phyloP scores from a whole-genome alignment of 208 protist genomes.

The Trypanosoma avium region DNA sequence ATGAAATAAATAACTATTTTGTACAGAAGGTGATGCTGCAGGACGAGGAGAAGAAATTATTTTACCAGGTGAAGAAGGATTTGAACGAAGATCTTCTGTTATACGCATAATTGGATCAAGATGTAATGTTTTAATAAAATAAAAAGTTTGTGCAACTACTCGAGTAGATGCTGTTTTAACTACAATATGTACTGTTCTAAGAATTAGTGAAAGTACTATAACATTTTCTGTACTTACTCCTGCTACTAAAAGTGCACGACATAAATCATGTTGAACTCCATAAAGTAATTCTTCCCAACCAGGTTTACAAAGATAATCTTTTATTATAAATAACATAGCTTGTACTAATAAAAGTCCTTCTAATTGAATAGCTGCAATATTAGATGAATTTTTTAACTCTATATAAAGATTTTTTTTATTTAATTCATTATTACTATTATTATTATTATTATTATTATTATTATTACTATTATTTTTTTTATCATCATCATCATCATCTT shows the following conservation, averaged over 20 bases:
- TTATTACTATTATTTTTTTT: too few relatives aligned
- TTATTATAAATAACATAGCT: conserved; percentile 51
- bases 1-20: conserved; percentile 2
- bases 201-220: conserved; percentile 81
- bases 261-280: conserved; percentile 68
- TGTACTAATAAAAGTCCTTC: conserved; percentile 76
- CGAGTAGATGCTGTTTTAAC: conserved; percentile 39
- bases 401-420: neutral
- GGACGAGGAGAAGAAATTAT: neutral
- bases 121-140: conserved; percentile 82
- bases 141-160: conserved; percentile 79
- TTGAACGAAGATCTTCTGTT: conserved; percentile 33
- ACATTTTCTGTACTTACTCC: conserved; percentile 59
- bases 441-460: conserved; percentile 20
- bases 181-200: conserved; percentile 78
- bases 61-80: neutral
- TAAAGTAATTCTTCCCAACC: conserved; percentile 34
- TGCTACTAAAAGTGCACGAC: conserved; percentile 70
- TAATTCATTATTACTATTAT: neutral
- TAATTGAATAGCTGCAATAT: conserved; percentile 54
- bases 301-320: conserved; percentile 23
- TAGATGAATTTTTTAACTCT: conserved; percentile 14
- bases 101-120: conserved; percentile 68
- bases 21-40: conserved; percentile 13
- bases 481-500: conserved; percentile 8